Base-by-base conservation (phyloP, 2,329 filamentous ascomycete species). In the Cordyceps fumosorosea region DNA sequence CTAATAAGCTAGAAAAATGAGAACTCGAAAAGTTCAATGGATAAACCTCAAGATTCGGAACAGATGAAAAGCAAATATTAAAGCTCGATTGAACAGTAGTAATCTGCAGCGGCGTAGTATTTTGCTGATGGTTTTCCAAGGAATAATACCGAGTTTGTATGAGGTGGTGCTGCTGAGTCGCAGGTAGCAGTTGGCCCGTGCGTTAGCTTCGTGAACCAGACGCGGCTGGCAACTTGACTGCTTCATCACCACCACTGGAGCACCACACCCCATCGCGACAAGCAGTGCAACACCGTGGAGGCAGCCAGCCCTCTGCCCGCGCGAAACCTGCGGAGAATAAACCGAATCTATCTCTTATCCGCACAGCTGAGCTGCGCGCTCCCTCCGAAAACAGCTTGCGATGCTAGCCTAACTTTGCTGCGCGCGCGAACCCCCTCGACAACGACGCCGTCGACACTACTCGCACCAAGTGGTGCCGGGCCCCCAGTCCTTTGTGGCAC, bases 141-240 rank as follows among this genome's bases (percentile, higher is more conserved):
- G 32, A 34, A 34, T 34, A 34, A 34, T 34, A 11, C 32, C 3
- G 32, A 34, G 32, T 34, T 34, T 6, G 34, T 22, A 22, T 29
- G 16, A 42, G 47, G 54, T n/a, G 29, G 5, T 7, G 29, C 29
- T 29, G 8, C 29, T 29, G 29, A 29, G 29, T 29, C 12, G 7
- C 32, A 24, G 7, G 20, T 6, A 58, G 48, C 59, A 55, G 20
- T 24, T 62, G 60, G 60, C 48, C 60, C 60, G 60, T 62, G 60
- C 60, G 54, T 40, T n/a, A 45, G 34, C 60, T 54, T 58, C 34
- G 29, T 32, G 60, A 51, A 50, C 16, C 44, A 52, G 53, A 53
- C 60, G 55, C 60, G 60, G 60, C 54, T 54, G 37, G 37, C 40
- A 22, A 50, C 51, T 32, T 50, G n/a, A 16, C 59, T 61, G 16